These are phyloP conservation scores for Penicillium silybi DNA, from an alignment of 495 filamentous ascomycete species.

Conservation along the genomic window DNA sequence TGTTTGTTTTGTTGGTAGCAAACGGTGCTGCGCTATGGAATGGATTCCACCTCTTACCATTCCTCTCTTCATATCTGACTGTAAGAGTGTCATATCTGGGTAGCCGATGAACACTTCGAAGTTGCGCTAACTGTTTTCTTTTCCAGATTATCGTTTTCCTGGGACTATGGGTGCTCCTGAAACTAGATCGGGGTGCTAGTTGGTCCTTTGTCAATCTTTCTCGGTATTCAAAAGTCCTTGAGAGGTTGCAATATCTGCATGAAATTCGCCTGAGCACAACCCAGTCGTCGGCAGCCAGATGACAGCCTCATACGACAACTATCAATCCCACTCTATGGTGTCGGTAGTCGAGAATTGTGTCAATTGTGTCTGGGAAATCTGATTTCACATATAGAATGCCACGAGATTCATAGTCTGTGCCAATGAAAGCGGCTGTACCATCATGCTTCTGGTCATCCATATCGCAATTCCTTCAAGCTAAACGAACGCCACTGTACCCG, in stretches of 20 bases:
- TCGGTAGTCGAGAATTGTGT: too few species aligned
- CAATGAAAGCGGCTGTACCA: too few species aligned
- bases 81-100: background rate
- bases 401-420: too few species aligned
- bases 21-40: constrained; percentile 41
- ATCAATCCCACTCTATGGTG: too few species aligned
- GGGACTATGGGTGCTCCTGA: background rate
- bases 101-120: background rate
- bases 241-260: background rate
- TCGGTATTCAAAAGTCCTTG: background rate
- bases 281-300: background rate
- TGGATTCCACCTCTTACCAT: background rate
- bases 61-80: constrained; percentile 2
- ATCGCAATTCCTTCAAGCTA: too few species aligned
- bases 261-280: background rate
- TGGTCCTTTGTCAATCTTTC: background rate
- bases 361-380: too few species aligned
- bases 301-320: background rate
- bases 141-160: background rate
- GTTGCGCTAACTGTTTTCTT: background rate
- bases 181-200: background rate
- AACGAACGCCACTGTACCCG: too few species aligned
- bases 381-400: too few species aligned
- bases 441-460: too few species aligned
- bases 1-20: constrained; percentile 33